phyloP scores from a whole-genome alignment of 352 stramenopile species.

The Phytophthora vignae region DNA sequence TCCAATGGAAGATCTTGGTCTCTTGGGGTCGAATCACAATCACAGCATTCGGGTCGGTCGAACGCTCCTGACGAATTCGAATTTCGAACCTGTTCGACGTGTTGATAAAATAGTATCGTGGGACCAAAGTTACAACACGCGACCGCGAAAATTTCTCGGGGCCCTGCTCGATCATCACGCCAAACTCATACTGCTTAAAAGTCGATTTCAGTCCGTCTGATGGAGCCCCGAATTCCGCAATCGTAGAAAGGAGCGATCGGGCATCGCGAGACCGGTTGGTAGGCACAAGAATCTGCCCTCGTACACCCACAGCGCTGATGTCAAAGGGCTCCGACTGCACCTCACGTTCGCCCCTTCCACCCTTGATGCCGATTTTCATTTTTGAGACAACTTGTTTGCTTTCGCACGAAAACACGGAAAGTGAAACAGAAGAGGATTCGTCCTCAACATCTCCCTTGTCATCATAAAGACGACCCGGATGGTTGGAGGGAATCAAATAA shows the following conservation, averaged over 20 bases:
- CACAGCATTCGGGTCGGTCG: constrained; percentile 40
- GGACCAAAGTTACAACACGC: constrained; percentile 81
- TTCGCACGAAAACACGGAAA: constrained; percentile 78
- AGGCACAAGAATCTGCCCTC: constrained; percentile 74
- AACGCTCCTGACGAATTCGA: constrained; percentile 71
- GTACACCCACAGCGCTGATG: constrained; percentile 79
- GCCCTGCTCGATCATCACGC: constrained; percentile 88
- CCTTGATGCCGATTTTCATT: constrained; percentile 80
- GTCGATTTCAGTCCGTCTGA: constrained; percentile 36
- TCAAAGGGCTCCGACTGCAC: constrained; percentile 82
- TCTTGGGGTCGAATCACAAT: constrained; percentile 59
- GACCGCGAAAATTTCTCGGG: constrained; percentile 80
- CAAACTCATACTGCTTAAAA: constrained; percentile 86
- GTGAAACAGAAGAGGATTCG: constrained; percentile 53
- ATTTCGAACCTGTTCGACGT: constrained; percentile 71
- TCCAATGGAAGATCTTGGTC: constrained; percentile 86
- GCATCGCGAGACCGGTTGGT: constrained; percentile 52
- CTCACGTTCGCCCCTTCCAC: constrained; percentile 44
- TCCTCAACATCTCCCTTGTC: constrained; percentile 24
- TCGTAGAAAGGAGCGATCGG: constrained; percentile 57
- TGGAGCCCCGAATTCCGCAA: constrained; percentile 45
- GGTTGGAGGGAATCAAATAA: constrained; percentile 64
- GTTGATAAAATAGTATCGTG: constrained; percentile 87
- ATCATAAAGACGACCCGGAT: constrained; percentile 40
- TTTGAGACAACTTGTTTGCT: constrained; percentile 72